Base-by-base conservation (phyloP, 2,329 filamentous ascomycete genomes). In the Neoarthrinium moseri region DNA sequence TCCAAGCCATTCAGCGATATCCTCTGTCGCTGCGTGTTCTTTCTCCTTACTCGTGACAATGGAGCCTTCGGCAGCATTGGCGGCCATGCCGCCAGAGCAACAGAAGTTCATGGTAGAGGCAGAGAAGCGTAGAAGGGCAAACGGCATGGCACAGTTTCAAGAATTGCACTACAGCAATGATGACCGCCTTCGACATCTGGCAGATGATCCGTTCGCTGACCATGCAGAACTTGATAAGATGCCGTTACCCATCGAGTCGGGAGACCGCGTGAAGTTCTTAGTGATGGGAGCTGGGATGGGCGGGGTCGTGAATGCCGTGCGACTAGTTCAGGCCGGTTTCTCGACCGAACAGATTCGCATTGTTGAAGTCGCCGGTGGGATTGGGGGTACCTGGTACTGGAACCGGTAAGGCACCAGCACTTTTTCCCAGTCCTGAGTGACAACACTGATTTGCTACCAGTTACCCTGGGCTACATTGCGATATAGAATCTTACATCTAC, bases 401-500 rank as follows among this genome's bases (percentile, higher is more conserved):
- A 77, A 77, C 49, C 60, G 72, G 0, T 78, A 75, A n/a, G n/a
- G n/a, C n/a, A n/a, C n/a, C n/a, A n/a, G n/a, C n/a, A n/a, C n/a
- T n/a, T n/a, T n/a, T n/a, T n/a, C n/a, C n/a, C n/a, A n/a, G n/a
- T n/a, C n/a, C n/a, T n/a, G n/a, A n/a, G n/a, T n/a, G n/a, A n/a
- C n/a, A n/a, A n/a, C n/a, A n/a, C n/a, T n/a, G n/a, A n/a, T n/a
- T n/a, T n/a, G n/a, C 5, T 23, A 76, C 77, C 49, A 61, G 72
- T 0, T 78, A 75, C 46, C 73, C 74, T 0, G 74, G 72, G 0
- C 56, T 75, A 6, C 67, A 69, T 51, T 84, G 80, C 55, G 81
- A 86, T 53, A 63, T 81, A 3, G 81, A 86, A 59, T 70, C 71
- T 42, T 82, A 78, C 52, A 67, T 72, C n/a, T 85, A 84, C 54